These are phyloP conservation scores for Colletotrichum incanum DNA, from an alignment of 2,329 filamentous ascomycete genomes.

Conservation along the genomic window DNA sequence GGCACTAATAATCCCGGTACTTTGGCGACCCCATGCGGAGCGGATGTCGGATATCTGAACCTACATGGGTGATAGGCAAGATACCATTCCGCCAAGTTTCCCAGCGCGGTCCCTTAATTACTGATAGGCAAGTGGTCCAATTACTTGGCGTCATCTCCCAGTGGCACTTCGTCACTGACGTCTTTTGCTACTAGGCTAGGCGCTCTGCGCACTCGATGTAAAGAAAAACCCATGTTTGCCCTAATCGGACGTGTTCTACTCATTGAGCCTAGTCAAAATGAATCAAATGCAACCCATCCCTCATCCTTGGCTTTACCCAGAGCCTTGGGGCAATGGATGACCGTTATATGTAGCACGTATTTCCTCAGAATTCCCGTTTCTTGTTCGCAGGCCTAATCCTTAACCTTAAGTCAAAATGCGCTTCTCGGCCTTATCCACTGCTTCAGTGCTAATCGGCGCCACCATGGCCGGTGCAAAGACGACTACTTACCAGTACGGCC, in stretches of 20 bases:
- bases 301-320: neutral
- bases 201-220: neutral
- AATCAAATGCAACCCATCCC: slow-evolving; percentile 1
- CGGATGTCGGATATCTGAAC: slow-evolving; percentile 6
- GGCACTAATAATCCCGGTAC: slow-evolving; percentile 9
- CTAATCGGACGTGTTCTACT: neutral
- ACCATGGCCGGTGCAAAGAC: slow-evolving; percentile 17
- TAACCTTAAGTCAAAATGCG: slow-evolving; percentile 4
- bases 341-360: neutral
- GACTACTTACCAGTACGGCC: slow-evolving; percentile 32
- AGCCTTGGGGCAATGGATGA: neutral
- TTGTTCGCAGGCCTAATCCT: neutral
- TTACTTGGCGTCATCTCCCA: slow-evolving; percentile 7
- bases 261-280: slow-evolving; percentile 13
- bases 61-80: slow-evolving; percentile 3
- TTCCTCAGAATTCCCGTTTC: neutral
- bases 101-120: neutral
- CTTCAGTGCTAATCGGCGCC: slow-evolving; percentile 1
- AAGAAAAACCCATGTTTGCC: slow-evolving; percentile 1
- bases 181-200: neutral
- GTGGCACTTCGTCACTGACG: slow-evolving; percentile 3
- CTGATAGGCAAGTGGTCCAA: neutral
- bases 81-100: slow-evolving; percentile 5
- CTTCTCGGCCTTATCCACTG: neutral
- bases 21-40: slow-evolving; percentile 21